A percentile compares a stretch with the other conserved stretches of the same genome.
Evolutionary conservation across 164 flowering plant species (phyloP).

Genomic region (Kingdonia uniflora): DNA sequence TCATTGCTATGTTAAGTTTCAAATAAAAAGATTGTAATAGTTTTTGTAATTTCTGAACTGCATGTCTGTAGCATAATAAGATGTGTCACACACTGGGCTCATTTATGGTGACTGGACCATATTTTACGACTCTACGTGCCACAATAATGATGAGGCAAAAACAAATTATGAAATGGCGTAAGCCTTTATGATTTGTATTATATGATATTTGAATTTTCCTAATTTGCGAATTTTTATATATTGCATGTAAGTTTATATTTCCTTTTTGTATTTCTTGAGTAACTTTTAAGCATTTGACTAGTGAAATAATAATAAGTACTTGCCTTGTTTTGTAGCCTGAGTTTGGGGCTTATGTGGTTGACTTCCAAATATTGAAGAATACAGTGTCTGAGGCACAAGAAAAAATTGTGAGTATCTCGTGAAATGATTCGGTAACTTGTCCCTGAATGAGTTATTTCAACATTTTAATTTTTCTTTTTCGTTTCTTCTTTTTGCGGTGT

Average conservation of each 20-base stretch:
- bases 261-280: too few species aligned
- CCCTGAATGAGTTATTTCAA: too few species aligned
- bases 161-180: too few species aligned
- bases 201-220: too few species aligned
- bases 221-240: too few species aligned
- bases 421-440: neutral
- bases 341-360: slow-evolving; percentile 35
- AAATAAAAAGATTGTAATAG: neutral
- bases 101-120: neutral
- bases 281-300: neutral
- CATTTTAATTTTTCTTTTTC: too few species aligned
- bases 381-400: slow-evolving; percentile 23
- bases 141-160: too few species aligned
- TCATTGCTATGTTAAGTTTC: too few species aligned
- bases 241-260: too few species aligned
- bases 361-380: slow-evolving; percentile 45
- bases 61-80: neutral
- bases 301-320: neutral
- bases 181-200: too few species aligned
- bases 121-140: too few species aligned
- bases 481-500: too few species aligned
- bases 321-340: slow-evolving; percentile 43
- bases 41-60: neutral
- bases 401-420: slow-evolving; percentile 41
- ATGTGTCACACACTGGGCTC: neutral